Conservation (phyloP, 2,329 filamentous ascomycete genomes). For the Botrytis squamosa region DNA sequence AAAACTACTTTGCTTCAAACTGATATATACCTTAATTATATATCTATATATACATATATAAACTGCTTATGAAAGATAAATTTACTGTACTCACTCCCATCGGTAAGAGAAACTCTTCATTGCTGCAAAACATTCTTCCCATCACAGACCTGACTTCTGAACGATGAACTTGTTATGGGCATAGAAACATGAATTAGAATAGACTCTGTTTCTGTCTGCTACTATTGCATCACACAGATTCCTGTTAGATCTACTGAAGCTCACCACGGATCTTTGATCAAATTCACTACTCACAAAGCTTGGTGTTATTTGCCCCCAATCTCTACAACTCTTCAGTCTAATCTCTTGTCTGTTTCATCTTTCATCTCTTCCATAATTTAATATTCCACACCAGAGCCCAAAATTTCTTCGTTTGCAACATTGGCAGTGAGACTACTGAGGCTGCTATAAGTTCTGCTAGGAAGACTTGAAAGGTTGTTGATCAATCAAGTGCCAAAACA, state of each 20-base stretch:
- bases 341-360: not conserved
- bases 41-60: not conserved
- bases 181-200: not conserved
- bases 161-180: not conserved
- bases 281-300: not conserved
- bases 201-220: not conserved
- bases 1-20: not conserved
- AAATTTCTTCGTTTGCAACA: not conserved
- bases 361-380: not conserved
- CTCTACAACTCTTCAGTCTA: not conserved
- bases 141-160: not conserved
- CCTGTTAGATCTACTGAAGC: not conserved
- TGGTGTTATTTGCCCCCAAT: not conserved
- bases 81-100: not conserved
- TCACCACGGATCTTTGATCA: not conserved
- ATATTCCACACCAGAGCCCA: not conserved
- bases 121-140: not conserved
- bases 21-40: not conserved
- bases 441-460: not conserved
- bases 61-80: not conserved
- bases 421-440: not conserved
- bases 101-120: not conserved
- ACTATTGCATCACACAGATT: not conserved
- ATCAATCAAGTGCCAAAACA: not conserved
- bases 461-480: not conserved